A percentile compares a stretch with the other conserved stretches of the same genome.
Conservation (phyloP, 805 yeast genomes). For the Starmera caribaea region DNA sequence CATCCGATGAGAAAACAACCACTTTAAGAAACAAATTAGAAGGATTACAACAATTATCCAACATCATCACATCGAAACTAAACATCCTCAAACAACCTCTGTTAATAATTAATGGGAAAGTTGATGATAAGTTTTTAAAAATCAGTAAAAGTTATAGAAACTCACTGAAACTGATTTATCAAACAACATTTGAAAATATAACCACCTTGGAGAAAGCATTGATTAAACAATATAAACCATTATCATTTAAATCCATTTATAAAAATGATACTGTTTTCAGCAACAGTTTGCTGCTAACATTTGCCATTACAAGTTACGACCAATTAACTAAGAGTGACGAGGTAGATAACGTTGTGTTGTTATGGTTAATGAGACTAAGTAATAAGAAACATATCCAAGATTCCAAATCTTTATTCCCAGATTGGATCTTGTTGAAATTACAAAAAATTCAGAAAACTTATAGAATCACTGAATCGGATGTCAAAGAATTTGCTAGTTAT, state of each 20-base stretch:
- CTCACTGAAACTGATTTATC: constrained; percentile 40
- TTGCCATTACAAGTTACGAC: constrained; percentile 48
- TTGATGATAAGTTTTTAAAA: constrained; percentile 18
- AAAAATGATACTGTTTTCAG: constrained; percentile 45
- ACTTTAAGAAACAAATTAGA: constrained; percentile 50
- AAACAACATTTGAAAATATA: constrained; percentile 33
- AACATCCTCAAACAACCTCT: constrained; percentile 27
- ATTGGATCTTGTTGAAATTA: constrained; percentile 37
- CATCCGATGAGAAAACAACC: constrained; percentile 34
- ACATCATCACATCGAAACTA: constrained; percentile 43
- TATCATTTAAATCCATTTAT: constrained; percentile 49
- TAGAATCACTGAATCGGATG: constrained; percentile 40
- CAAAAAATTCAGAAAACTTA: constrained; percentile 25
- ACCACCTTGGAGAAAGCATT: constrained; percentile 36
- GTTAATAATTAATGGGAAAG: constrained; percentile 10
- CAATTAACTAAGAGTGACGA: constrained; percentile 36
- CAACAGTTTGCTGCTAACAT: constrained; percentile 42
- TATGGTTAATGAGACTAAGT: constrained; percentile 54
- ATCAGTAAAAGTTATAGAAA: constrained; percentile 35
- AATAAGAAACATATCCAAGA: constrained; percentile 29
- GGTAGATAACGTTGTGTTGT: constrained; percentile 47
- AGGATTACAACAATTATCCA: constrained; percentile 45
- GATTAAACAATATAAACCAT: constrained; percentile 31
- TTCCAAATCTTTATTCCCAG: constrained; percentile 29
- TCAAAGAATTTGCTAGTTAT: constrained; percentile 40